A percentile compares a stretch with the other conserved stretches of the same genome.
Evolutionary conservation across 2,329 filamentous ascomycete genomes (phyloP).

Genomic region (Fusarium oxysporum): DNA sequence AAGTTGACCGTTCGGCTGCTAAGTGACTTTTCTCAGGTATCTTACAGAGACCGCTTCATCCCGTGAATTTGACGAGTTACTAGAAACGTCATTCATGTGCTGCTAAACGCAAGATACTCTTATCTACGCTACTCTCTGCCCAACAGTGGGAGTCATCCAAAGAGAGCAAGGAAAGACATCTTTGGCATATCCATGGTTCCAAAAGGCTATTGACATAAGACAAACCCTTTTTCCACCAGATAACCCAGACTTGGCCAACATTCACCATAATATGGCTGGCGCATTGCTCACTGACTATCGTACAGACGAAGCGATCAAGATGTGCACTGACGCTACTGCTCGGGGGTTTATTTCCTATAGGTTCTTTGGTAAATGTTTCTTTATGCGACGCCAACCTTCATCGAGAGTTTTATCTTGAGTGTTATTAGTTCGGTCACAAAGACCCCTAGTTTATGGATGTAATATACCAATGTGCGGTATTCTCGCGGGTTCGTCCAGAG

Average conservation of each 20-base stretch:
- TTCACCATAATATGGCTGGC: no score
- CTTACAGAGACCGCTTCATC: background rate
- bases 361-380: background rate
- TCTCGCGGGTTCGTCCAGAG: background rate
- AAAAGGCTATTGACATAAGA: no score
- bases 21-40: background rate
- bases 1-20: background rate
- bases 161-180: no score
- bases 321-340: no score
- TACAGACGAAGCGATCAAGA: no score
- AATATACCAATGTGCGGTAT: background rate
- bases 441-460: background rate
- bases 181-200: no score
- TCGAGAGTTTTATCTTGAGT: background rate
- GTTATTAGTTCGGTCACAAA: background rate
- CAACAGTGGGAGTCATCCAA: no score
- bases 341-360: background rate
- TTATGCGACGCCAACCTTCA: background rate
- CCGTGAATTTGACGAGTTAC: accelerated
- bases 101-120: no score
- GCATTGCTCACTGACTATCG: no score
- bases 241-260: no score
- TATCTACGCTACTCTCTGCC: no score
- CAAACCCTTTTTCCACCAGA: no score
- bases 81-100: background rate